Evolutionary conservation across 2,329 filamentous ascomycete species (phyloP), one percentile per base, ranked within the genome.

Genomic region (Monilinia polystroma): DNA sequence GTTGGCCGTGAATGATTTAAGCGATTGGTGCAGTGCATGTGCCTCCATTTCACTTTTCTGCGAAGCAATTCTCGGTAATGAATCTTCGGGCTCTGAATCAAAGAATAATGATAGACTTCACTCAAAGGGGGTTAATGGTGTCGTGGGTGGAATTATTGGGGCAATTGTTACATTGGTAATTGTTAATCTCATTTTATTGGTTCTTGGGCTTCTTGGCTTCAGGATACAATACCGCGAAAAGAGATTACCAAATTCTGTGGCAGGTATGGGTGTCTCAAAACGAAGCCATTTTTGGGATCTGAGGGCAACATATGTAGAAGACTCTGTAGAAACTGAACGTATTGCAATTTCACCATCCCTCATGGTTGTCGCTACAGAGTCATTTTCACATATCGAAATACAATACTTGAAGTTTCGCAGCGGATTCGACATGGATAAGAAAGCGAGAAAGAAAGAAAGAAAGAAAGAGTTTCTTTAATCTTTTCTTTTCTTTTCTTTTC

Each of bases 121-220:
- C 23, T 38, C 57, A 51, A 58, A 49, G 16, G n/a, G 45, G 6
- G 41, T 60, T 5, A 45, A 20, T 32, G 66, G 72, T 4, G 65
- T 67, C 3, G 66, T 75, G 8, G 73, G 69, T 4, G 76, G 76
- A 14, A 68, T 76, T 4, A 75, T 77, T 54, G 76, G 76, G 2
- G 75, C 74, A 2, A 57, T 69, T 5, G 70, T 73, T 6, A 73
- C 73, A 0, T 57, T 76, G 23, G 73, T 67, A 0, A 35, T 68
- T 0, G 20, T 72, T 7, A 45, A 73, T 14, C 32, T 76, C 4
- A 41, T 66, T 0, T 55, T 55, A 7, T 59, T 65, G 10, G 45
- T 63, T 1, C 32, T 76, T 2, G 63, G 65, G 0, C 52, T 76
- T 16, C 52, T 72, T 6, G 75, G 75, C 6, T 74, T 73, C 65